These are phyloP conservation scores for Cephaloascus albidus DNA, from an alignment of 805 yeast species.

Conservation along the genomic window DNA sequence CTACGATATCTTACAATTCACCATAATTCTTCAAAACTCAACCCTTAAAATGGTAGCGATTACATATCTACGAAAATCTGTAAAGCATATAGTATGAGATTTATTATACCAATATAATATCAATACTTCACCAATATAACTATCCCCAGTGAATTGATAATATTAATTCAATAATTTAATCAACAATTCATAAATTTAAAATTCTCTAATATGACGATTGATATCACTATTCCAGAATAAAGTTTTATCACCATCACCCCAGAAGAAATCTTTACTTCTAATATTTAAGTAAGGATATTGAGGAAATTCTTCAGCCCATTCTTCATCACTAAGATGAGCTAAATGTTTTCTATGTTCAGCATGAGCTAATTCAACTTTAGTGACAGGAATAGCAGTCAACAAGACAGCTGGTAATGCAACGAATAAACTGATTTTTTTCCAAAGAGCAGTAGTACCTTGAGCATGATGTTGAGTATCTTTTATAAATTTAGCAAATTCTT, in stretches of 20 bases:
- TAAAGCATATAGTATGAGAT: too few species aligned
- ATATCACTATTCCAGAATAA: slow-evolving; percentile 91
- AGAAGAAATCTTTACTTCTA: slow-evolving; percentile 82
- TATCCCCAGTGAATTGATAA: too few species aligned
- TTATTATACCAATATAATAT: too few species aligned
- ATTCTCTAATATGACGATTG: slow-evolving; percentile 79
- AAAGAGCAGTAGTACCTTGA: slow-evolving; percentile 57
- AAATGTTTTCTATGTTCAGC: slow-evolving; percentile 82
- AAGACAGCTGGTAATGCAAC: slow-evolving; percentile 79
- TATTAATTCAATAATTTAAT: too few species aligned
- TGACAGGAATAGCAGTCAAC: slow-evolving; percentile 72
- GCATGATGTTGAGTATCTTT: slow-evolving; percentile 77
- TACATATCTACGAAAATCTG: too few species aligned
- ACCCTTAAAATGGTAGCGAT: too few species aligned
- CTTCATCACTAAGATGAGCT: slow-evolving; percentile 70
- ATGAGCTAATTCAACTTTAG: slow-evolving; percentile 77
- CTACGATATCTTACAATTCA: too few species aligned
- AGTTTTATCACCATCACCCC: slow-evolving; percentile 99
- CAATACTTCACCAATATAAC: too few species aligned
- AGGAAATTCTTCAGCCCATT: slow-evolving; percentile 88
- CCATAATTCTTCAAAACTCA: too few species aligned
- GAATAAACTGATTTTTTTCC: slow-evolving; percentile 78
- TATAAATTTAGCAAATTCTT: slow-evolving; percentile 51
- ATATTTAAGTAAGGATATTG: slow-evolving; percentile 89
- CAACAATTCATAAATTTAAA: too few species aligned